phyloP scores from a whole-genome alignment of 768 basidiomycete genomes.

The Terana coerulea region DNA sequence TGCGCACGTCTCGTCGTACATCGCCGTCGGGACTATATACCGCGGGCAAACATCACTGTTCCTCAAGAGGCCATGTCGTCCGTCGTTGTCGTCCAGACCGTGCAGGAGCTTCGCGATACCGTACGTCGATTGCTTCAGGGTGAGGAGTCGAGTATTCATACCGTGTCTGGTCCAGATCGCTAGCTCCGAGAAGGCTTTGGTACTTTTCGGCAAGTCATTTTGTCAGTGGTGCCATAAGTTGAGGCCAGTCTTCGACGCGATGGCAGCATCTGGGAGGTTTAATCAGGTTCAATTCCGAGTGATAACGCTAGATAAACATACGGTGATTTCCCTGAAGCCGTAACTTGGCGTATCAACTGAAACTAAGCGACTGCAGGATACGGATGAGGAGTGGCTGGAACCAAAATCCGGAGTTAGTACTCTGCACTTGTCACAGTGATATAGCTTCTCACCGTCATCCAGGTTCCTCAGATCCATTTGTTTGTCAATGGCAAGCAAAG shows the following conservation, averaged over 20 bases:
- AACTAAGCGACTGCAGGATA: background rate
- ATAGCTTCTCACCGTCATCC: background rate
- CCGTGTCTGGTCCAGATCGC: too few species aligned
- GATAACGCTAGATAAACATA: background rate
- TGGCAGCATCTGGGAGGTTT: background rate
- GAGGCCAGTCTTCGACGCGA: background rate
- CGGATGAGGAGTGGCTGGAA: background rate
- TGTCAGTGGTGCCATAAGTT: background rate
- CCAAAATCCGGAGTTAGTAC: background rate
- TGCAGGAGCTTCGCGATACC: too few species aligned
- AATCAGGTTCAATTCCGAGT: background rate
- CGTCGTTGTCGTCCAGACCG: too few species aligned
- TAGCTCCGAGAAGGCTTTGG: background rate
- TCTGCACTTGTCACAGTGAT: background rate
- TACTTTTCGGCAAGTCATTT: background rate
- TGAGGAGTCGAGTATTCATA: too few species aligned
- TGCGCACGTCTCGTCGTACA: too few species aligned
- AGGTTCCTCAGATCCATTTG: background rate
- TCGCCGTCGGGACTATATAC: too few species aligned
- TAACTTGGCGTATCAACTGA: too few species aligned
- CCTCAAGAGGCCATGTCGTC: too few species aligned
- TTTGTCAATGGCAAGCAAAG: background rate
- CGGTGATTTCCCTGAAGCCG: background rate
- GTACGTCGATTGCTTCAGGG: too few species aligned
- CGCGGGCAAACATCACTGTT: too few species aligned